These are phyloP conservation scores for Athelia sp. DNA, from an alignment of 1,284 basidiomycete genomes.

Conservation along the genomic window DNA sequence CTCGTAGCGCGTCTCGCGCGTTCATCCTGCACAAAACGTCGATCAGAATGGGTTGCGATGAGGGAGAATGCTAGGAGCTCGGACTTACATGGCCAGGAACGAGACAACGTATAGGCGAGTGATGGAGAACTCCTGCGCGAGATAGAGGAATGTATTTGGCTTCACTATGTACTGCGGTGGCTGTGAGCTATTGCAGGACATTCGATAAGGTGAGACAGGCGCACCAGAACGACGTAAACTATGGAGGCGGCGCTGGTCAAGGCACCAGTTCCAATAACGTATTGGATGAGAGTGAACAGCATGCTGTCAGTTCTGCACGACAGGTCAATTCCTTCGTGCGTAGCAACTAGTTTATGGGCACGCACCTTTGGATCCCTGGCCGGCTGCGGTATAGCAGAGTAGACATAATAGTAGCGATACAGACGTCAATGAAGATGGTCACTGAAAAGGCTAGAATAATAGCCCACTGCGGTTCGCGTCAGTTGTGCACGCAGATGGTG, in stretches of 20 bases:
- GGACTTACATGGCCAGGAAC: not conserved
- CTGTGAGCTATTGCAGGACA: not conserved
- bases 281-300: not conserved
- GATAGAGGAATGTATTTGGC: slow-evolving; percentile 1
- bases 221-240: not conserved
- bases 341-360: not conserved
- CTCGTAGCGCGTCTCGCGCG: not conserved
- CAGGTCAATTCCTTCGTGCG: not conserved
- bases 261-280: not conserved
- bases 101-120: not conserved
- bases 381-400: not conserved
- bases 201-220: not conserved
- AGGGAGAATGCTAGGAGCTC: not conserved
- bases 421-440: not conserved
- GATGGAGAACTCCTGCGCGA: not conserved
- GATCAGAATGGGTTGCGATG: not conserved
- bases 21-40: not conserved
- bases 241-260: not conserved
- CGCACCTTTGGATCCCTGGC: not conserved
- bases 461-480: not conserved
- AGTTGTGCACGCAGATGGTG: not conserved
- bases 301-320: not conserved
- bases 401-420: not conserved
- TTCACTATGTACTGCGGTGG: not conserved
- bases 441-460: not conserved